These are phyloP conservation scores for Pezizomycotina sp. DNA, from an alignment of 2,329 filamentous ascomycete species.

Conservation along the genomic window DNA sequence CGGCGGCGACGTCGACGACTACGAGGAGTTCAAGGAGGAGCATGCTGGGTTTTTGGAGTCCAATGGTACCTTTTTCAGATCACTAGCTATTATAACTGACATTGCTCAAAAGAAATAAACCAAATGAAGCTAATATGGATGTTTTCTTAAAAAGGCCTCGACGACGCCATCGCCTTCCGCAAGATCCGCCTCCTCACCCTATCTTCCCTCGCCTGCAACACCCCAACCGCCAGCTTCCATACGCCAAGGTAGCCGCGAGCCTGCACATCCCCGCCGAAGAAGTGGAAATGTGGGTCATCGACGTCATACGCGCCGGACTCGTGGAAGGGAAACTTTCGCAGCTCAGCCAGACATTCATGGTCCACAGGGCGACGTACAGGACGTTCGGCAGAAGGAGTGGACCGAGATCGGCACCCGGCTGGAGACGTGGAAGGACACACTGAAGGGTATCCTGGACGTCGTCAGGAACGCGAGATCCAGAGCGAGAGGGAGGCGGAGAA, in stretches of 20 bases:
- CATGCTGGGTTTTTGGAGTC: constrained; percentile 72
- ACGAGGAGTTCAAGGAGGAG: constrained; percentile 86
- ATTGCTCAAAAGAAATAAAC: not conserved
- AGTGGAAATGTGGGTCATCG: constrained; percentile 97
- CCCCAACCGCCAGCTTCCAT: constrained; percentile 72
- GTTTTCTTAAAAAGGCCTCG: constrained; percentile 26
- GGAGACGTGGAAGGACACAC: constrained; percentile 75
- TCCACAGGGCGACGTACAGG: constrained; percentile 89
- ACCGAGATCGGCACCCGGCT: constrained; percentile 77
- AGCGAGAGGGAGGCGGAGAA: constrained; percentile 63
- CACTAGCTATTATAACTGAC: constrained; percentile 27
- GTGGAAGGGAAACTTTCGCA: constrained; percentile 95
- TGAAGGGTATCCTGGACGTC: constrained; percentile 64
- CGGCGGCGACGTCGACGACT: constrained; percentile 85
- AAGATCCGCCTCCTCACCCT: constrained; percentile 96
- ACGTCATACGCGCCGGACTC: constrained; percentile 86
- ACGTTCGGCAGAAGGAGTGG: constrained; percentile 98
- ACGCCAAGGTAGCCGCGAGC: constrained; percentile 65
- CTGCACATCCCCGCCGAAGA: constrained; percentile 69
- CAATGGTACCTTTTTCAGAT: no score
- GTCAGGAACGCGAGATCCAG: constrained; percentile 56
- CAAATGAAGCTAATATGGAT: constrained; percentile 19
- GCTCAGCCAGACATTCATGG: constrained; percentile 78
- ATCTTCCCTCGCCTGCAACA: constrained; percentile 69
- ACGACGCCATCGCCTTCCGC: constrained; percentile 60